A percentile compares a stretch with the other conserved stretches of the same genome.
Conservation (phyloP, 495 filamentous ascomycete species). For the Haplographium delicatum region DNA sequence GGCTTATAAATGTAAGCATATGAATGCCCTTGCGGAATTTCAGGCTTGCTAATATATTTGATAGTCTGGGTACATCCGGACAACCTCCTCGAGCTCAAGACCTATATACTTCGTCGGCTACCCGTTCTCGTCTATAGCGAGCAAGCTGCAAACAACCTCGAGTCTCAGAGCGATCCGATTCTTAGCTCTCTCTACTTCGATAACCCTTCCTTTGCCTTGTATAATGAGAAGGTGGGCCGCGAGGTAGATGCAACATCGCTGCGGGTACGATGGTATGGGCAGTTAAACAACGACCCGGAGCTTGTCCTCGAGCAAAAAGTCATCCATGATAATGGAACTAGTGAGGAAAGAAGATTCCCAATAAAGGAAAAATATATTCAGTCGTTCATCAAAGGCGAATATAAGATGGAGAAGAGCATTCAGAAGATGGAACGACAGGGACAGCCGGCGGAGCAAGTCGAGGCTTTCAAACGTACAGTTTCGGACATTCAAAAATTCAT, state of each 20-base stretch:
- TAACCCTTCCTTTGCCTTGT: constrained; percentile 75
- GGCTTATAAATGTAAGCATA: constrained; percentile 72
- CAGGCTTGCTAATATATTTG: constrained; percentile 15
- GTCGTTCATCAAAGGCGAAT: constrained; percentile 78
- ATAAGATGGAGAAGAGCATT: constrained; percentile 86
- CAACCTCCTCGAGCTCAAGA: constrained; percentile 94
- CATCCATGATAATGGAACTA: constrained; percentile 65
- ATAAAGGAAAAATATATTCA: constrained; percentile 94
- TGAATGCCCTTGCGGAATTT: background rate
- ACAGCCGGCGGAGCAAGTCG: constrained; percentile 53
- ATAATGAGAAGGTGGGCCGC: constrained; percentile 76
- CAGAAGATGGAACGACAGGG: constrained; percentile 72
- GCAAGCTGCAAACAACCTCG: constrained; percentile 68
- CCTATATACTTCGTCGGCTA: constrained; percentile 81
- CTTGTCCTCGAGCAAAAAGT: constrained; percentile 88
- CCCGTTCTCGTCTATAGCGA: constrained; percentile 92
- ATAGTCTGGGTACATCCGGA: constrained; percentile 91
- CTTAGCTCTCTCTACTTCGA: constrained; percentile 97
- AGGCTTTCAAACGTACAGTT: constrained; percentile 66
- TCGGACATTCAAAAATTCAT: constrained; percentile 77
- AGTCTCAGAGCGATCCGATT: constrained; percentile 76
- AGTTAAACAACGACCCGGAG: constrained; percentile 68
- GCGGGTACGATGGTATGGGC: constrained; percentile 86
- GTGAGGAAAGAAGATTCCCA: constrained; percentile 69
- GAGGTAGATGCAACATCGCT: constrained; percentile 75